These are phyloP conservation scores for Xylariaceae sp. DNA, from an alignment of 2,329 filamentous ascomycete genomes.

Conservation along the genomic window DNA sequence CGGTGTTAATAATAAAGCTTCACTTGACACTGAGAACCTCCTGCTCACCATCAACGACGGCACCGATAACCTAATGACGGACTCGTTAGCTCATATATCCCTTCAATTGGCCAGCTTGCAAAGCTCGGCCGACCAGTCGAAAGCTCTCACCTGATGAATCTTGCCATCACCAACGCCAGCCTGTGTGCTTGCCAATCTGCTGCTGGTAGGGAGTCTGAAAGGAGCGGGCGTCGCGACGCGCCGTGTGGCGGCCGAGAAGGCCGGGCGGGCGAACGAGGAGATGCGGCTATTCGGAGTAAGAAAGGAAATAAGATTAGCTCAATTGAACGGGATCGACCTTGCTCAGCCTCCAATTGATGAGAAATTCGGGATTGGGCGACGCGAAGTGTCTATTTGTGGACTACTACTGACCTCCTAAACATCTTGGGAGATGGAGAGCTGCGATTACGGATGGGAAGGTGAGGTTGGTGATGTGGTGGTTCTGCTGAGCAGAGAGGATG, in stretches of 20 bases:
- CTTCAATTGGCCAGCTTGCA: slow-evolving; percentile 15
- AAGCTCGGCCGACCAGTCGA: slow-evolving; percentile 1
- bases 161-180: slow-evolving; percentile 58
- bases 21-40: slow-evolving; percentile 10
- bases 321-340: slow-evolving; percentile 51
- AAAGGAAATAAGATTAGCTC: slow-evolving; percentile 37
- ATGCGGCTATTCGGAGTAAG: slow-evolving; percentile 50
- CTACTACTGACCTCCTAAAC: slow-evolving; percentile 69
- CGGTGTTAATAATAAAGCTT: slow-evolving; percentile 28
- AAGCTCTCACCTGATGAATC: slow-evolving; percentile 58
- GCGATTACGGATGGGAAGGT: slow-evolving; percentile 56
- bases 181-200: slow-evolving; percentile 54
- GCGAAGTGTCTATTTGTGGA: slow-evolving; percentile 26
- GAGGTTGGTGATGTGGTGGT: slow-evolving; percentile 42
- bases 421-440: slow-evolving; percentile 69
- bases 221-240: slow-evolving; percentile 52
- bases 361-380: slow-evolving; percentile 38
- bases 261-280: slow-evolving; percentile 56
- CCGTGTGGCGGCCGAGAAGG: slow-evolving; percentile 52
- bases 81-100: slow-evolving; percentile 46
- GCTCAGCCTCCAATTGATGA: slow-evolving; percentile 48
- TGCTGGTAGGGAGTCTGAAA: slow-evolving; percentile 50
- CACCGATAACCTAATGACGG: slow-evolving; percentile 79
- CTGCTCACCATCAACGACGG: slow-evolving; percentile 91
- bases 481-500: slow-evolving; percentile 28